These are phyloP conservation scores for Umbelopsis ramanniana DNA, from an alignment of 192 early-diverging fungal species.

Conservation along the genomic window DNA sequence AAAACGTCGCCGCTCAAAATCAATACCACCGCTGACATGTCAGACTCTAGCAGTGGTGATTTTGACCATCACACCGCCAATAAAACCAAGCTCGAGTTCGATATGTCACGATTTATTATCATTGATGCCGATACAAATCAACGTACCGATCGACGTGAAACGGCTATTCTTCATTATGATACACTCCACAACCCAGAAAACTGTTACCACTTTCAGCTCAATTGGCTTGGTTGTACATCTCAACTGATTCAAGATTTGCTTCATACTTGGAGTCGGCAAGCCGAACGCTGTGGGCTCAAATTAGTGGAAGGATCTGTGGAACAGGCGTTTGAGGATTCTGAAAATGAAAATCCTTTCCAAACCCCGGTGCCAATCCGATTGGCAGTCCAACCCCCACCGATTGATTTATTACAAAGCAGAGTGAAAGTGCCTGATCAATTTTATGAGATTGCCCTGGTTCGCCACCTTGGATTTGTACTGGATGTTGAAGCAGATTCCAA, in stretches of 20 bases:
- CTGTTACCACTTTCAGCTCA: slow-evolving; percentile 92
- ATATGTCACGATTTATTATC: slow-evolving; percentile 67
- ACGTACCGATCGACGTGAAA: slow-evolving; percentile 77
- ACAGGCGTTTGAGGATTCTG: slow-evolving; percentile 63
- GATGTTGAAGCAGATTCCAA: slow-evolving; percentile 88
- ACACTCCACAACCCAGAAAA: slow-evolving; percentile 84
- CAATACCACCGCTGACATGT: background rate
- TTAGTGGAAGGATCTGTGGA: slow-evolving; percentile 88
- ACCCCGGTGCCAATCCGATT: slow-evolving; percentile 71
- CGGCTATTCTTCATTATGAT: slow-evolving; percentile 88
- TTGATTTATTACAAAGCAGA: slow-evolving; percentile 42
- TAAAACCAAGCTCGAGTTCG: slow-evolving; percentile 37
- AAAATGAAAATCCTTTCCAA: slow-evolving; percentile 91
- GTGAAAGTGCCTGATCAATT: slow-evolving; percentile 57
- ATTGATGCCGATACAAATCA: slow-evolving; percentile 88
- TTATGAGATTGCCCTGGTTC: slow-evolving; percentile 84
- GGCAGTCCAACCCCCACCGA: slow-evolving; percentile 63
- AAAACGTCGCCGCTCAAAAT: slow-evolving; percentile 32
- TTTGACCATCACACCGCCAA: background rate
- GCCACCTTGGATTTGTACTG: slow-evolving; percentile 82
- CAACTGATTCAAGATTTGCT: slow-evolving; percentile 87
- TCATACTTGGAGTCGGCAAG: slow-evolving; percentile 74
- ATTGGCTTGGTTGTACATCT: slow-evolving; percentile 96
- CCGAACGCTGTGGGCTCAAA: slow-evolving; percentile 87
- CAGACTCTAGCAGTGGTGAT: background rate